Evolutionary conservation across 2,329 filamentous ascomycete genomes (phyloP).

Genomic region (Monilinia aucupariae): DNA sequence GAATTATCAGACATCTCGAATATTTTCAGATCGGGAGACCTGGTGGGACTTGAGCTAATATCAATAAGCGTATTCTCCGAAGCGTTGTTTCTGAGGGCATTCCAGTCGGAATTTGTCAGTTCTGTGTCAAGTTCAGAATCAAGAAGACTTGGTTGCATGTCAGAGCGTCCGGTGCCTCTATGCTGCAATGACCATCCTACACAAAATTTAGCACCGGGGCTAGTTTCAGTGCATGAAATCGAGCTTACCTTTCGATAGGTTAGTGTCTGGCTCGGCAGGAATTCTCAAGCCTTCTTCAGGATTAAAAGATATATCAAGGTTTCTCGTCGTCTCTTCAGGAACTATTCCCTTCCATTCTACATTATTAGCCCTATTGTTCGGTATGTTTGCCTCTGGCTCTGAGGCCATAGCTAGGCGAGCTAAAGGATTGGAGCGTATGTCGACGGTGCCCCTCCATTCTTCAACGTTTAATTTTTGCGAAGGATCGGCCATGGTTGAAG

Average conservation of each 20-base stretch:
- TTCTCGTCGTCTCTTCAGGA: not conserved
- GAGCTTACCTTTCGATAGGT: not conserved
- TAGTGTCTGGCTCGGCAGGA: not conserved
- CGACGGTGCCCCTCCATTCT: not conserved
- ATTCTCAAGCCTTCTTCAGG: not conserved
- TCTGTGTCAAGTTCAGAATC: conserved; percentile 7
- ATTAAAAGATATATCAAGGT: not conserved
- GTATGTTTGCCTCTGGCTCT: not conserved
- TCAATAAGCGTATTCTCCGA: not conserved
- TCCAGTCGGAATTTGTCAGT: not conserved
- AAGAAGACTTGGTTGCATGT: conserved; percentile 3
- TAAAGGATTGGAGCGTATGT: not conserved
- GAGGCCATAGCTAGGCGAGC: conserved; percentile 3
- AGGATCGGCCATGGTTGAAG: not conserved
- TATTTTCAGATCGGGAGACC: conserved; percentile 1
- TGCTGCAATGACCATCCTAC: not conserved
- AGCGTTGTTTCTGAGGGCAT: not conserved
- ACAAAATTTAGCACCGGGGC: not conserved
- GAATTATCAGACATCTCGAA: not conserved
- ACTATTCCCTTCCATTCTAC: not conserved
- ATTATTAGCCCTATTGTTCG: not conserved
- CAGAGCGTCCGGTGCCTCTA: not conserved
- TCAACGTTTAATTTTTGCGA: not conserved
- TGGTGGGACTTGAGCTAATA: conserved; percentile 1
- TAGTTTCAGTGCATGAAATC: not conserved